phyloP scores from a whole-genome alignment of 139 green algal genomes.

The Yamagishiella unicocca region DNA sequence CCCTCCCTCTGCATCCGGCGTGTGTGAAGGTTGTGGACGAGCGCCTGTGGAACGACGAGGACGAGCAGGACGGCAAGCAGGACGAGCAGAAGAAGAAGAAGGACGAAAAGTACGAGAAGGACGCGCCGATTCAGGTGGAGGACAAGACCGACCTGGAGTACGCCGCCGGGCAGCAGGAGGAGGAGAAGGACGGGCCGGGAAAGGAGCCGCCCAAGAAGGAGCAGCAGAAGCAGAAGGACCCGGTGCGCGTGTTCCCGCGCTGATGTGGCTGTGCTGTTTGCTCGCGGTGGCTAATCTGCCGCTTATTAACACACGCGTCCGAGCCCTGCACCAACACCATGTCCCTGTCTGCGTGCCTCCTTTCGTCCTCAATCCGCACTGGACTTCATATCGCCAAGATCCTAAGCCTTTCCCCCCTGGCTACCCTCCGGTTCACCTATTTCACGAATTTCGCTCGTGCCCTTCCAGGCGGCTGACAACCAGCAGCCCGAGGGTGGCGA shows the following conservation, averaged over 20 bases:
- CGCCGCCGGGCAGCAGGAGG: conserved; percentile 67
- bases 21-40: conserved; percentile 86
- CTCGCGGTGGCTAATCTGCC: no score
- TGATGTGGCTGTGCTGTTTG: no score
- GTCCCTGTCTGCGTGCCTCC: no score
- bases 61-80: conserved; percentile 60
- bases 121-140: conserved; percentile 73
- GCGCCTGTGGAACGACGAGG: conserved; percentile 86
- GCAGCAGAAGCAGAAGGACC: conserved; percentile 49
- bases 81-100: conserved; percentile 63
- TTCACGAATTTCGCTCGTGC: background rate
- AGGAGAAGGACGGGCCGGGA: conserved; percentile 50
- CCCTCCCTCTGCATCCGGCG: no score
- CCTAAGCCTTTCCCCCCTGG: background rate
- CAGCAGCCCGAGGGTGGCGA: conserved; percentile 57
- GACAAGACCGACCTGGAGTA: conserved; percentile 87
- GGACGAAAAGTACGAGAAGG: conserved; percentile 80
- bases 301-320: no score
- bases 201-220: conserved; percentile 54
- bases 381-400: no score
- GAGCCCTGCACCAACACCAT: no score
- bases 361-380: no score
- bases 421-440: background rate
- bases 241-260: no score
- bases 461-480: conserved; percentile 42